phyloP scores from a whole-genome alignment of 2,329 filamentous ascomycete species.

The Xylaria sp. region DNA sequence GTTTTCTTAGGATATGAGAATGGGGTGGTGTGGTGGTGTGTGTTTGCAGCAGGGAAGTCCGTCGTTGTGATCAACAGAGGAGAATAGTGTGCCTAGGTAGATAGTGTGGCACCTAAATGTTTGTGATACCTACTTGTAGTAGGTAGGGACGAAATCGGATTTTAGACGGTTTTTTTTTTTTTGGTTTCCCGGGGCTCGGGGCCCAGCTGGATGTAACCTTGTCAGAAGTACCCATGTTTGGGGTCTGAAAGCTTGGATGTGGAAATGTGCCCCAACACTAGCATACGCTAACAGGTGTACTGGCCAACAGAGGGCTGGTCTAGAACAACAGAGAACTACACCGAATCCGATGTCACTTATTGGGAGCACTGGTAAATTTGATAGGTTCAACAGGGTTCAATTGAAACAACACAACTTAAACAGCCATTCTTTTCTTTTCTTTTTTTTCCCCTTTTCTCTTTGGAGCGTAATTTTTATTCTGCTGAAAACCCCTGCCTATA shows the following conservation, averaged over 20 bases:
- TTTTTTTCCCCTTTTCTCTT: not conserved
- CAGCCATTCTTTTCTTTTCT: no score
- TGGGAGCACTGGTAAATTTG: no score
- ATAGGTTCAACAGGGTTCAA: not conserved
- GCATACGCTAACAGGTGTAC: not conserved
- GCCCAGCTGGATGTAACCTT: not conserved
- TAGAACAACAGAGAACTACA: constrained; percentile 31
- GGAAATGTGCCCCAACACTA: not conserved
- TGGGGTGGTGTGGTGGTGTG: constrained; percentile 12
- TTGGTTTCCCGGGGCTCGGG: constrained; percentile 1
- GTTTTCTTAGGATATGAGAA: constrained; percentile 24
- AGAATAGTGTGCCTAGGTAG: no score
- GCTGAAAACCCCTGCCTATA: not conserved
- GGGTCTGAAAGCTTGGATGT: not conserved
- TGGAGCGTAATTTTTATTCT: not conserved
- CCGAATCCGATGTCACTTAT: constrained; percentile 15
- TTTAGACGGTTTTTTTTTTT: constrained; percentile 9
- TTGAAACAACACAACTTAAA: not conserved
- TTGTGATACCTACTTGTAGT: no score
- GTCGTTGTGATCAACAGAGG: constrained; percentile 10
- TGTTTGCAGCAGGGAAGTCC: constrained; percentile 14
- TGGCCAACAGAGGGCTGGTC: not conserved
- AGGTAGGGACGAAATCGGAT: constrained; percentile 39
- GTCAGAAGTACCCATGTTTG: not conserved
- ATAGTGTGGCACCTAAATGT: constrained; percentile 1